Percentiles rank a stretch among this genome's conserved stretches.
phyloP scores from a whole-genome alignment of 208 protist species.

The Willaertia magna region DNA sequence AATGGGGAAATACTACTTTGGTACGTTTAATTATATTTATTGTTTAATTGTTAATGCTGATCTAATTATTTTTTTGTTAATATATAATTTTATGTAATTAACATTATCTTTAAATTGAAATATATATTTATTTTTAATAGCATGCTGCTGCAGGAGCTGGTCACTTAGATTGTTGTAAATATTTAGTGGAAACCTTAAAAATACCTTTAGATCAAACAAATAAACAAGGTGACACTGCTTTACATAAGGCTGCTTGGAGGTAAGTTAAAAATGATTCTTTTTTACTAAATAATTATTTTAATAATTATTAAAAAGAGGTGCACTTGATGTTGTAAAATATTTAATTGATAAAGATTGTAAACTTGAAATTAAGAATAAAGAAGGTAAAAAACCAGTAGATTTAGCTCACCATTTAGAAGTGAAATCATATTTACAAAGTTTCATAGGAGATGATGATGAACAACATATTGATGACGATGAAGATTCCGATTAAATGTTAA shows the following conservation, averaged over 20 bases:
- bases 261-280: not conserved
- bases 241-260: slow-evolving; percentile 6
- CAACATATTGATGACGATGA: not conserved
- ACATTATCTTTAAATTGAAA: not conserved
- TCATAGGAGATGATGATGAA: not conserved
- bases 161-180: not conserved
- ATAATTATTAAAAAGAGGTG: not conserved
- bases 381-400: slow-evolving; percentile 2
- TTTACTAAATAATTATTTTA: not conserved
- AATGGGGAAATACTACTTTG: not conserved
- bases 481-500: not conserved
- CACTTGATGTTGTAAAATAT: not conserved
- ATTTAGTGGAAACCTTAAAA: not conserved
- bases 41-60: not conserved
- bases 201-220: not conserved
- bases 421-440: not conserved
- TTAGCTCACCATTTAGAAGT: slow-evolving; percentile 1
- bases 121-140: not conserved
- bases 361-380: not conserved
- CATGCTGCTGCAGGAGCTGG: not conserved
- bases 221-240: not conserved
- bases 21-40: not conserved
- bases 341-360: not conserved
- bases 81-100: not conserved
- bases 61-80: not conserved